Conservation (phyloP, 2,329 filamentous ascomycete genomes). For the Teratosphaeriaceae sp. region DNA sequence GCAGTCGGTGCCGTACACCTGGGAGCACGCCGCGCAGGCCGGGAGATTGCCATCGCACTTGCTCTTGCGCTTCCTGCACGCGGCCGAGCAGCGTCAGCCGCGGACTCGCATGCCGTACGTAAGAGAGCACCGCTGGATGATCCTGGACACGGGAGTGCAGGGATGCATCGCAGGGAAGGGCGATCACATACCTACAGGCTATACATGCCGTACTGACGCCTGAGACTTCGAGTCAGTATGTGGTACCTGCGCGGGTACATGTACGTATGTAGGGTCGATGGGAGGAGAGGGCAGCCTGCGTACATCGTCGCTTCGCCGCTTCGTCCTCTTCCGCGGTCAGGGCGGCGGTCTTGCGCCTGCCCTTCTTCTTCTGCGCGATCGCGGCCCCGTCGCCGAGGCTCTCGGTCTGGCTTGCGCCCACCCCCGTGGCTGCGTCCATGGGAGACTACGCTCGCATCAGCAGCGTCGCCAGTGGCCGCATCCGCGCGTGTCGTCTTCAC, state of each 20-base stretch:
- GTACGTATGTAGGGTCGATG: not conserved
- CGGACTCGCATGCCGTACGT: not conserved
- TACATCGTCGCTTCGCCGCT: conserved; percentile 1
- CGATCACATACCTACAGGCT: conserved; percentile 18
- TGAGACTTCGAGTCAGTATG: conserved; percentile 1
- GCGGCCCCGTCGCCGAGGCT: not conserved
- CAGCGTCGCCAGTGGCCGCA: too few relatives aligned
- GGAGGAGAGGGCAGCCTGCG: too few relatives aligned
- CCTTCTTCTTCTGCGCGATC: too few relatives aligned
- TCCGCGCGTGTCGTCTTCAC: too few relatives aligned
- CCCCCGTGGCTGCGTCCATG: not conserved
- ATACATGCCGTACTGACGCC: conserved; percentile 27
- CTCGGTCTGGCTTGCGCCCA: not conserved
- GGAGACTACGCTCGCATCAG: too few relatives aligned
- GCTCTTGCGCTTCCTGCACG: conserved; percentile 28
- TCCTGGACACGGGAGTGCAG: too few relatives aligned
- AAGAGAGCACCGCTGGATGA: not conserved
- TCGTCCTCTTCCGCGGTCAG: not conserved
- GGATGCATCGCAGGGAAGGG: too few relatives aligned
- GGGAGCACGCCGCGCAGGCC: conserved; percentile 90
- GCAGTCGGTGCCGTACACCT: conserved; percentile 85
- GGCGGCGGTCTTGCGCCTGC: not conserved
- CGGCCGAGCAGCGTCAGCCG: conserved; percentile 7
- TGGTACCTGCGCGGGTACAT: not conserved
- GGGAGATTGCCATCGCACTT: conserved; percentile 83